Base-by-base conservation (phyloP, 805 yeast species). In the Kluyveromyces wickerhamii region DNA sequence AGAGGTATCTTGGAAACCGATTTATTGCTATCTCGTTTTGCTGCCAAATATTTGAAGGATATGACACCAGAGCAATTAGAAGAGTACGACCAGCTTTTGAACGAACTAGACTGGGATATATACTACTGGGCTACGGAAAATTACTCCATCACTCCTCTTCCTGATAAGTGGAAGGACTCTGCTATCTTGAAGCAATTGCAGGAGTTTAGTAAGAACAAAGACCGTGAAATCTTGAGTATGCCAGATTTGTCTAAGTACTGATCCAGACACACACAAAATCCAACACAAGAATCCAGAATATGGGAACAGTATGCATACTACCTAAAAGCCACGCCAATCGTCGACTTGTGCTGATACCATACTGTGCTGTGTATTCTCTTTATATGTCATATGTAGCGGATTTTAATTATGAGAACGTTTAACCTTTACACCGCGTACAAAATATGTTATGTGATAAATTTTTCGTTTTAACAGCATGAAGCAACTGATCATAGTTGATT, bases 91-190 rank as follows among this genome's bases (percentile, higher is more conserved):
- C 55, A 68, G 38, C 61, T 92, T 38, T 68, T 92, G 53, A 94
- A 92, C 58, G 94, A 89, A 60, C 74, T 89, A n/a, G 98, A 92
- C 60, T 92, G 98, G 98, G 98, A 92, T 59, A 88, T 92, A 41
- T 92, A 85, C 60, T 92, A 92, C 64, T 89, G 98, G 98, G 95
- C 94, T 17, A 86, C 96, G 2, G 74, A 73, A 45, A 85, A 88
- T 57, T 83, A 63, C 49, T 77, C 74, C 22, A 76, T 83, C 13
- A 83, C 88, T 30, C 94, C 95, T 10, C 67, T 89, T 43, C 96
- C 97, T 11, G 86, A 82, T 26, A 72, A 73, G 52, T 92, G 95
- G 95, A 68, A 77, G 53, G 53, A 79, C 39, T 74, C 83, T 9
- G 63, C 70, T 47, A 65, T 89, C 25, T 67, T 89, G 64, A 54